Base-by-base conservation (phyloP, 2,329 filamentous ascomycete genomes). In the Penicillium sumatraense region DNA sequence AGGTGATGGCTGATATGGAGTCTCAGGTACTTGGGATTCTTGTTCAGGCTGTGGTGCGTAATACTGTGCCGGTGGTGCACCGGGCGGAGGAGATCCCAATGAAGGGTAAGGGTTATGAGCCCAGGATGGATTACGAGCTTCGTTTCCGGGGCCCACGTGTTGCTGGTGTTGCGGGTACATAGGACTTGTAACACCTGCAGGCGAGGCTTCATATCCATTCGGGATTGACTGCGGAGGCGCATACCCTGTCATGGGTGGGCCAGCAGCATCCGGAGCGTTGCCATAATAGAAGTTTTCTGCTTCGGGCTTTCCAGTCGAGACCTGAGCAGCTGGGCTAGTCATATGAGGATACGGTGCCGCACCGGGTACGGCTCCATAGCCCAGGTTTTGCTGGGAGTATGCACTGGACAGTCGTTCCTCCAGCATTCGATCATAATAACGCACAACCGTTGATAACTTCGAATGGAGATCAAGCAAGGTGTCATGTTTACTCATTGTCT, bases 401-500 rank as follows among this genome's bases (percentile, higher is more conserved):
- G 95, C 93, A 72, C 89, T 96, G 8, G 92, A 96, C 23, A 99
- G 81, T 35, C 95, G 87, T 60, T 99, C 95, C 75, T 99, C 95
- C 14, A 99, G 83, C 95, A 99, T 98, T 36, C 92, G 87, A 73
- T 99, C 95, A 70, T 99, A 99, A 71, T 98, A 98, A 29, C 95
- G 86, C 5, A 99, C 95, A 23, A 98, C 95, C 0, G 93, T 97
- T 0, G 93, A 95, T 21, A 99, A 81, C 72, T 99, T 99, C 16
- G 92, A 90, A 71, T 99, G 95, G 0, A 99, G 81, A 72, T 99
- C 95, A 21, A 98, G 84, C 9, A 99, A 82, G 0, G 93, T 95
- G 72, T 99, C 93, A 74, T 98, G 95, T 75, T 99, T 99, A 84
- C 95, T 98, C 95, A 99, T 98, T 0, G 95, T 97, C 78, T 99